phyloP scores from a whole-genome alignment of 306 rosid genomes.

The Pueraria montana region DNA sequence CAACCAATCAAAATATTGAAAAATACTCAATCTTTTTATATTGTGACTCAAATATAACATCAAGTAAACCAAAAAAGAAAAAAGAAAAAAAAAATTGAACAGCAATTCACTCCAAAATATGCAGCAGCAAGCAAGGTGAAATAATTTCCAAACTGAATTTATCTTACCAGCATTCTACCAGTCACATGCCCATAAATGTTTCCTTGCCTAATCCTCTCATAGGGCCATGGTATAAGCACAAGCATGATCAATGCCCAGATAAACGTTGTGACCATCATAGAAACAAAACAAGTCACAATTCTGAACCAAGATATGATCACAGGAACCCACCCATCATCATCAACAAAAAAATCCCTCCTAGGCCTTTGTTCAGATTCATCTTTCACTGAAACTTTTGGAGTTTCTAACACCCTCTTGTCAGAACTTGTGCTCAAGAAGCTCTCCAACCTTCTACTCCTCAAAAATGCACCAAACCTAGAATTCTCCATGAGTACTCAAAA shows the following conservation, averaged over 20 bases:
- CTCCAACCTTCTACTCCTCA: slow-evolving; percentile 64
- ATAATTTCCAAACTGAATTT: background rate
- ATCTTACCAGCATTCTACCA: slow-evolving; percentile 72
- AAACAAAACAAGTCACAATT: slow-evolving; percentile 61
- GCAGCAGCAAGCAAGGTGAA: background rate
- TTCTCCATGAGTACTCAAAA: slow-evolving; percentile 43
- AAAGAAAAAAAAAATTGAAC: background rate
- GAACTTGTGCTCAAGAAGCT: slow-evolving; percentile 58
- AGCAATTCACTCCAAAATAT: background rate
- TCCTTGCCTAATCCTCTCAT: slow-evolving; percentile 68
- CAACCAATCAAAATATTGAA: background rate
- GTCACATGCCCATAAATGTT: slow-evolving; percentile 75
- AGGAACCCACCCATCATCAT: slow-evolving; percentile 63
- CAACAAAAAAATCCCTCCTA: slow-evolving; percentile 27
- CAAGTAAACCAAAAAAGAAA: background rate
- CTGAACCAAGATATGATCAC: slow-evolving; percentile 57
- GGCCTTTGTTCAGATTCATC: slow-evolving; percentile 42
- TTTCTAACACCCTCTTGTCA: slow-evolving; percentile 48
- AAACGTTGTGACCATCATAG: slow-evolving; percentile 68
- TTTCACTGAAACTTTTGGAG: slow-evolving; percentile 46
- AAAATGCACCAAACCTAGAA: slow-evolving; percentile 54
- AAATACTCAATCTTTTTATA: background rate
- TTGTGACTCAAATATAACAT: slow-evolving; percentile 1
- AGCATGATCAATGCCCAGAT: slow-evolving; percentile 69
- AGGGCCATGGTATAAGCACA: slow-evolving; percentile 72